phyloP scores from a whole-genome alignment of 768 basidiomycete genomes.

The Leccinellum luteum region DNA sequence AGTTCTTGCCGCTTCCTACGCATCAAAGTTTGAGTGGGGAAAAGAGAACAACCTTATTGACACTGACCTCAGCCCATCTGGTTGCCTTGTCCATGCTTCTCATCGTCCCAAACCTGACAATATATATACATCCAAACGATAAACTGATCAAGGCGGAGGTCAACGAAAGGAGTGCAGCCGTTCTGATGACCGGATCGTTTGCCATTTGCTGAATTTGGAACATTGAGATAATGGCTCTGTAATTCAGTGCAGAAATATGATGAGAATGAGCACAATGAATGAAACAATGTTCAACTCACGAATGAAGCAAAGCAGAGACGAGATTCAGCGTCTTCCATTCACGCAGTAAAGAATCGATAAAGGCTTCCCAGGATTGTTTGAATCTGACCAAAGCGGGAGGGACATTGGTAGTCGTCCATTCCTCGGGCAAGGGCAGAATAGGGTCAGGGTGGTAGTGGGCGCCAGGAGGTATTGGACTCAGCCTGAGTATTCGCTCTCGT shows the following conservation, averaged over 20 bases:
- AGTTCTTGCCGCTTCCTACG: constrained; percentile 55
- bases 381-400: constrained; percentile 66
- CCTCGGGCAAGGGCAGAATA: constrained; percentile 48
- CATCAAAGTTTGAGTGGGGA: neutral
- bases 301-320: constrained; percentile 60
- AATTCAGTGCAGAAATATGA: neutral
- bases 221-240: constrained; percentile 65
- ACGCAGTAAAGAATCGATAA: constrained; percentile 64
- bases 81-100: constrained; percentile 67
- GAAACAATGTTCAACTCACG: constrained; percentile 33
- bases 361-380: constrained; percentile 64
- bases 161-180: constrained; percentile 60
- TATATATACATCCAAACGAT: constrained; percentile 71
- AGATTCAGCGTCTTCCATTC: constrained; percentile 80
- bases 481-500: constrained; percentile 7
- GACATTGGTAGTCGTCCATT: constrained; percentile 49
- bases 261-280: neutral
- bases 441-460: constrained; percentile 14
- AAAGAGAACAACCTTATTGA: neutral
- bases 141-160: constrained; percentile 68
- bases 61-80: constrained; percentile 66
- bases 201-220: constrained; percentile 56
- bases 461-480: constrained; percentile 32
- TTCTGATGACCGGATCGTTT: constrained; percentile 60
- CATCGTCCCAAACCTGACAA: constrained; percentile 71